phyloP scores from a whole-genome alignment of 176 grass and related monocot genomes.

The Oryza rufipogon region DNA sequence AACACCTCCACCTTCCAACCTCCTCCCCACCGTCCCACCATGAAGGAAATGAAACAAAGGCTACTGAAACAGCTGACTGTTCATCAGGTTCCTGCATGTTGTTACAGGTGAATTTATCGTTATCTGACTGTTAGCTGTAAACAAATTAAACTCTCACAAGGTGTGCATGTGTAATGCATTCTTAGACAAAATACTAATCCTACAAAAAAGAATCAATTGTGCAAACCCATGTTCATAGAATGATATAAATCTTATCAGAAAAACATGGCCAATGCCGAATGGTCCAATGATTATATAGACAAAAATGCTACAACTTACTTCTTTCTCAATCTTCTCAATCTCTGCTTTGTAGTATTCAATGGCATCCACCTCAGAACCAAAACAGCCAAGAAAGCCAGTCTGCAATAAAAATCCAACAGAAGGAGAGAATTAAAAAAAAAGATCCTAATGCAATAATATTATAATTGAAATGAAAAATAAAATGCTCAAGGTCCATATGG shows the following conservation, averaged over 20 bases:
- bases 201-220: neutral
- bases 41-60: slow-evolving; percentile 93
- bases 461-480: neutral
- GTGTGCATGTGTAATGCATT: neutral
- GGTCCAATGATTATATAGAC: neutral
- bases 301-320: slow-evolving; percentile 58
- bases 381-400: slow-evolving; percentile 92
- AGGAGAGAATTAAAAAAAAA: slow-evolving; percentile 41
- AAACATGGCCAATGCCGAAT: neutral
- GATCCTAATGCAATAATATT: neutral
- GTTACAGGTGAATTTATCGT: slow-evolving; percentile 18
- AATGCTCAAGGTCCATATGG: slow-evolving; percentile 6
- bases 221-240: neutral
- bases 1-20: too few species aligned
- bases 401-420: slow-evolving; percentile 40
- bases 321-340: slow-evolving; percentile 74
- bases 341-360: slow-evolving; percentile 90
- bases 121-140: slow-evolving; percentile 18
- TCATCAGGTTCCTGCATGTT: slow-evolving; percentile 71
- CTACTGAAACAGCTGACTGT: slow-evolving; percentile 68
- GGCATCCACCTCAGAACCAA: slow-evolving; percentile 84
- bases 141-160: slow-evolving; percentile 9
- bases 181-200: neutral
- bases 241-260: neutral
- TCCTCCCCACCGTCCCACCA: slow-evolving; percentile 50